A percentile compares a stretch with the other conserved stretches of the same genome.
Evolutionary conservation across 352 stramenopile genomes (phyloP).

Genomic region (Pythium aristosporum): DNA sequence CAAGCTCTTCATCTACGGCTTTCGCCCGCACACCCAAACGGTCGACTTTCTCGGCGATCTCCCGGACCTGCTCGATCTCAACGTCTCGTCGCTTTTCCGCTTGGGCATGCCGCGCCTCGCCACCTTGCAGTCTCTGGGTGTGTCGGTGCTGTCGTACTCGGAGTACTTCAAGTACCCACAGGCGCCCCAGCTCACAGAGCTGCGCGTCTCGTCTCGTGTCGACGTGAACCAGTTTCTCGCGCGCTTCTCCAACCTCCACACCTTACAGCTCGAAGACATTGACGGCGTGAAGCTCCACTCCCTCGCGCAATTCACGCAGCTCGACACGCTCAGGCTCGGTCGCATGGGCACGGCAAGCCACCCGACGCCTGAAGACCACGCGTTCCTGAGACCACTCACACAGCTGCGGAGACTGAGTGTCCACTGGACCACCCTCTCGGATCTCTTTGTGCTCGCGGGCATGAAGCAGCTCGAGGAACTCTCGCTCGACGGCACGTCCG

Average conservation of each 20-base stretch:
- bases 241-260: constrained; percentile 15
- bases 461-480: constrained; percentile 25
- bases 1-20: constrained; percentile 25
- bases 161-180: constrained; percentile 34
- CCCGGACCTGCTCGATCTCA: constrained; percentile 17
- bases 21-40: constrained; percentile 23
- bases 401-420: constrained; percentile 20
- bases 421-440: constrained; percentile 18
- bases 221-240: constrained; percentile 21
- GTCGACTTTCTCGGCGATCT: constrained; percentile 23
- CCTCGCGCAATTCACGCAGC: constrained; percentile 26
- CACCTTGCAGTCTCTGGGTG: constrained; percentile 13
- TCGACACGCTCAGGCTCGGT: constrained; percentile 27
- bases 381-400: constrained; percentile 25
- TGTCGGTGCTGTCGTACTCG: constrained; percentile 29
- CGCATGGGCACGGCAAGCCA: constrained; percentile 4
- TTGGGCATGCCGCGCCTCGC: constrained; percentile 20
- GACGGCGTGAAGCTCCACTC: constrained; percentile 20
- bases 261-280: constrained; percentile 28
- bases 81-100: constrained; percentile 29
- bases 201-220: constrained; percentile 19
- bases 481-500: constrained; percentile 17
- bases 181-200: constrained; percentile 12
- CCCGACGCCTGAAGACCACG: constrained; percentile 22
- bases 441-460: constrained; percentile 19